phyloP scores from a whole-genome alignment of 208 protist species.

The Trypanosoma theileri region DNA sequence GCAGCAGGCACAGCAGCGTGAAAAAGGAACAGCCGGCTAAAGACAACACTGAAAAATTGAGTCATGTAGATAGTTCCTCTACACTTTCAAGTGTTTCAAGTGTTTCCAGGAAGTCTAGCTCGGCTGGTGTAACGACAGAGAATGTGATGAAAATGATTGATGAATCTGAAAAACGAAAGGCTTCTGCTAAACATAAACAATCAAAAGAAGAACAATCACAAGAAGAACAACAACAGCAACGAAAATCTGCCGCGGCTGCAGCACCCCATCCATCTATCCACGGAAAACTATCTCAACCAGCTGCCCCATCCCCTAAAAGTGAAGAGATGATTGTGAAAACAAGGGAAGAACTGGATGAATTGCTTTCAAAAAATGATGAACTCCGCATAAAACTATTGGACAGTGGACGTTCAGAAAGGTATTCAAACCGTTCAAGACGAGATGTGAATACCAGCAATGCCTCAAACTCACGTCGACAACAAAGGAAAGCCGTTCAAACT shows the following conservation, averaged over 20 bases:
- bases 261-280: neutral
- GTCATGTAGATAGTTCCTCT: neutral
- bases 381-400: slow-evolving; percentile 21
- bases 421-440: neutral
- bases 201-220: neutral
- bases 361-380: slow-evolving; percentile 25
- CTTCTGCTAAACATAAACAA: no score
- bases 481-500: neutral
- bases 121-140: no score
- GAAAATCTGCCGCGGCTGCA: neutral
- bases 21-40: slow-evolving; percentile 9
- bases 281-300: neutral
- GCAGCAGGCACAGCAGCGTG: slow-evolving; percentile 20
- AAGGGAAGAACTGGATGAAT: slow-evolving; percentile 25
- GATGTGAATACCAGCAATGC: neutral
- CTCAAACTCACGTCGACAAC: neutral
- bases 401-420: slow-evolving; percentile 4
- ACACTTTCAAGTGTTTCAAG: neutral
- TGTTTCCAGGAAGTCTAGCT: neutral
- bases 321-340: slow-evolving; percentile 14
- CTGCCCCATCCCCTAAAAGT: neutral
- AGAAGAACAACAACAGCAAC: neutral
- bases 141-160: no score
- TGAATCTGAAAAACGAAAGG: no score
- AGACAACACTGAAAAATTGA: neutral